Evolutionary conservation across 257 asterid genomes (phyloP), one percentile per base, ranked within the genome.

Genomic region (Primulina tabacum): DNA sequence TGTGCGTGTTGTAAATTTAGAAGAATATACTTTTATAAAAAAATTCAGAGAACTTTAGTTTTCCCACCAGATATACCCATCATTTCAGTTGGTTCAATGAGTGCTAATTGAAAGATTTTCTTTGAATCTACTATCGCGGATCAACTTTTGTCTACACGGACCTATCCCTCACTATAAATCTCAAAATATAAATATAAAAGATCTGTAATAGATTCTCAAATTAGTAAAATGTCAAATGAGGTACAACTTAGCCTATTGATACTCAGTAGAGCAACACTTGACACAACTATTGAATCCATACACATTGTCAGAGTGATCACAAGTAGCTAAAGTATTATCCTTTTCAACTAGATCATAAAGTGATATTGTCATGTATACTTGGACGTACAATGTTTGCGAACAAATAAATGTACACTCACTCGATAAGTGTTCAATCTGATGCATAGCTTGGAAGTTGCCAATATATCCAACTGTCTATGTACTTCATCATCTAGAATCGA

Each of bases 381-480:
- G 2, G 53, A 43, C 1, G 50, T 38, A 38, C 0, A 43, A 43
- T 43, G 17, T 43, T 14, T 67, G 74, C 69, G 69, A 75, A 62
- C 10, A 65, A 80, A 77, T 62, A 58, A 66, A 70, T 79, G 32
- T 20, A 60, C 71, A 86, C 97, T 82, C 74, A 94, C 99, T 79
- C 78, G 89, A 70, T 86, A 95, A 72, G 99, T 94, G 75, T 89
- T 94, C 83, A 94, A 73, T 87, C 89, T 89, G 83, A 89, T 77
- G 73, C 99, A 94, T 24, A 94, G 87, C 85, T 86, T 91, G 75
- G 99, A 77, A 78, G 83, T 69, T 61, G 97, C 88, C 83, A 91
- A 78, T 61, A 82, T 84, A 75, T 86, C 89, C 86, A 94, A 78
- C 76, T 79, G 82, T 33, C 72, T 84, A 77, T 78, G 82, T 71